Conservation (phyloP, 306 rosid species). For the Vachellia collinsii region DNA sequence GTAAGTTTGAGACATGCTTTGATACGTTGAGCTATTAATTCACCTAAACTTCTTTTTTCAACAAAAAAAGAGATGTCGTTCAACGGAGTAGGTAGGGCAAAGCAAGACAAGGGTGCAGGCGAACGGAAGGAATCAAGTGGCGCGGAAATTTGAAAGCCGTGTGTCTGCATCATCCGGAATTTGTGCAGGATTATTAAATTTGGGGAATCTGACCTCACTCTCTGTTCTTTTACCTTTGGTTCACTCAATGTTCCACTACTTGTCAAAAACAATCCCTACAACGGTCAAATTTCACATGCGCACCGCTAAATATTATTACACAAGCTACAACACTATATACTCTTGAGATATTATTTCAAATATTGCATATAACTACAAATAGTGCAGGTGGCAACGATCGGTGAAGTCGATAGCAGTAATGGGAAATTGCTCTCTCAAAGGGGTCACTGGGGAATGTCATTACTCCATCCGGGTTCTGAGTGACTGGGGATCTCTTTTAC, state of each 20-base stretch:
- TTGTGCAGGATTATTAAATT: constrained; percentile 35
- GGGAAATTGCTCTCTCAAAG: constrained; percentile 77
- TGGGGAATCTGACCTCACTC: constrained; percentile 39
- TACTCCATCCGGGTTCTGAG: constrained; percentile 58
- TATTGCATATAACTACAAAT: constrained; percentile 25
- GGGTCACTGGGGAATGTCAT: constrained; percentile 51
- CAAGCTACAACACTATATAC: too few relatives aligned
- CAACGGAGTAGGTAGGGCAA: not conserved
- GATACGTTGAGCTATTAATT: too few relatives aligned
- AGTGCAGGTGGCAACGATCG: not conserved
- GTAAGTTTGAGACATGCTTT: too few relatives aligned
- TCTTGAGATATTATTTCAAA: constrained; percentile 36
- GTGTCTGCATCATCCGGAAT: constrained; percentile 34
- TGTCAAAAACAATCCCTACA: not conserved
- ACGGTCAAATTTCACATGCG: constrained; percentile 78
- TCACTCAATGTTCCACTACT: constrained; percentile 14
- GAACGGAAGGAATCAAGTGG: not conserved
- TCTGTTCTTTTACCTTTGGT: constrained; percentile 57
- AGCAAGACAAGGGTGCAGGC: not conserved
- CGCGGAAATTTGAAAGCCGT: constrained; percentile 40
- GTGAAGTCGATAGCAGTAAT: constrained; percentile 42
- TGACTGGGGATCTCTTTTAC: constrained; percentile 59
- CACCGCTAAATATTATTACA: constrained; percentile 35
- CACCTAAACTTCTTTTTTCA: too few relatives aligned
- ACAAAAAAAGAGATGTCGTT: too few relatives aligned